phyloP scores from a whole-genome alignment of 805 yeast species.

The Yarrowia phangngaensis region DNA sequence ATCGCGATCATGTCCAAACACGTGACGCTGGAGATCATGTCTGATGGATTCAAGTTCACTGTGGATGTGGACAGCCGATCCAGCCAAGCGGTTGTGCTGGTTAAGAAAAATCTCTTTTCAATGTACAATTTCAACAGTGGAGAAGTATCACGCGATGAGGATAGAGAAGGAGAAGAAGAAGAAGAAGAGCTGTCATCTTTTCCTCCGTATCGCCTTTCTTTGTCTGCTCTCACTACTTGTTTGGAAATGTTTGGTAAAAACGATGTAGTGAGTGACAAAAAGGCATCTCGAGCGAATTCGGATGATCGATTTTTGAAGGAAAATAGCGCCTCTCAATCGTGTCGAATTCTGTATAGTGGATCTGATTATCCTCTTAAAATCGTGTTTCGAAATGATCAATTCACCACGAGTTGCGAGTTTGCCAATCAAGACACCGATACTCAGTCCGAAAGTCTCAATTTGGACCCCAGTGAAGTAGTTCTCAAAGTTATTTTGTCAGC shows the following conservation, averaged over 20 bases:
- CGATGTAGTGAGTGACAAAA: slow-evolving; percentile 2
- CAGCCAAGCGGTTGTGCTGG: slow-evolving; percentile 33
- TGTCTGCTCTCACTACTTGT: slow-evolving; percentile 32
- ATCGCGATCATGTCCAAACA: slow-evolving; percentile 43
- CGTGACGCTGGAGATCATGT: slow-evolving; percentile 46
- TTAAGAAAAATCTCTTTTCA: slow-evolving; percentile 30
- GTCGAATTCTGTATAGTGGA: slow-evolving; percentile 47
- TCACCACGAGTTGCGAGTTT: slow-evolving; percentile 57
- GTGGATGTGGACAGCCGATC: slow-evolving; percentile 38
- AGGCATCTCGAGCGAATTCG: background rate
- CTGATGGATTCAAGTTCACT: slow-evolving; percentile 51
- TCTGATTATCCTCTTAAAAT: slow-evolving; percentile 53
- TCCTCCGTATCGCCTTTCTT: slow-evolving; percentile 29
- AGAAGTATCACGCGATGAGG: slow-evolving; percentile 9
- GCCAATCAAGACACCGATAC: slow-evolving; percentile 44
- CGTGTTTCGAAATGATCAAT: slow-evolving; percentile 51
- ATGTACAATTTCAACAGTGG: slow-evolving; percentile 29
- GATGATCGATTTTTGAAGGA: background rate
- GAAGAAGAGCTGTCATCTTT: slow-evolving; percentile 11
- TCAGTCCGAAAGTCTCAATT: slow-evolving; percentile 38
- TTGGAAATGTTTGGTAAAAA: slow-evolving; percentile 32
- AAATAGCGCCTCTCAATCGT: slow-evolving; percentile 30
- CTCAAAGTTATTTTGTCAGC: slow-evolving; percentile 55
- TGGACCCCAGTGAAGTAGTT: slow-evolving; percentile 45
- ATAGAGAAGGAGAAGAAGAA: background rate